A percentile compares a stretch with the other conserved stretches of the same genome.
These are phyloP conservation scores for Lathyrus tuberosus DNA, from an alignment of 306 rosid genomes.

Conservation along the genomic window DNA sequence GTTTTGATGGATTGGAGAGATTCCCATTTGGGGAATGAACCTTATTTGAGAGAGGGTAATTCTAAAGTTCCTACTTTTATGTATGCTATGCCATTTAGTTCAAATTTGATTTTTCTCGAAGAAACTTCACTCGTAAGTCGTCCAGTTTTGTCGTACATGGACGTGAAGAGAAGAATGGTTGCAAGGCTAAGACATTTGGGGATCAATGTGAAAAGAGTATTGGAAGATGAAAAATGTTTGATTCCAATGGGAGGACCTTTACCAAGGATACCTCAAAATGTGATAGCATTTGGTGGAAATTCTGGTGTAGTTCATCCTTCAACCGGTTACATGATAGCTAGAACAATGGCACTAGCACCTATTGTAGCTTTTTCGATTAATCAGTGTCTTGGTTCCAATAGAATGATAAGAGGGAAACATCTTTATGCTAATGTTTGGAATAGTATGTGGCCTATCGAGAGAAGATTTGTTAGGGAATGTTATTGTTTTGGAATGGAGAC, in stretches of 20 bases:
- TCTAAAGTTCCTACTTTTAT: conserved; percentile 71
- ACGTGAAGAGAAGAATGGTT: conserved; percentile 72
- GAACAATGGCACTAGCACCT: conserved; percentile 63
- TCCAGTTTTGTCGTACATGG: conserved; percentile 64
- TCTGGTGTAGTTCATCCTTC: conserved; percentile 89
- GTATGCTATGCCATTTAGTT: conserved; percentile 89
- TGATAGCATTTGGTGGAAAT: conserved; percentile 76
- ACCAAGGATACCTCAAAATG: conserved; percentile 66
- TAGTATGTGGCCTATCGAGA: conserved; percentile 79
- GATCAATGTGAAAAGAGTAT: conserved; percentile 60
- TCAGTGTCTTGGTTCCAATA: conserved; percentile 72
- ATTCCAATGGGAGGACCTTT: conserved; percentile 97
- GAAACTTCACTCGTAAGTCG: conserved; percentile 87
- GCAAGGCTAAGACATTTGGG: conserved; percentile 87
- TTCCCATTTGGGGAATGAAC: conserved; percentile 79
- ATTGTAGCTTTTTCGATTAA: conserved; percentile 58
- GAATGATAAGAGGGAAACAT: conserved; percentile 78
- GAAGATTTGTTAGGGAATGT: conserved; percentile 57
- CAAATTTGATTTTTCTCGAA: conserved; percentile 72
- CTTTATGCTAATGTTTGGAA: conserved; percentile 67
- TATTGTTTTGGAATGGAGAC: conserved; percentile 93
- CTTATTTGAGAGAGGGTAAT: conserved; percentile 57
- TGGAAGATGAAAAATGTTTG: conserved; percentile 88
- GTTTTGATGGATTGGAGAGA: conserved; percentile 63
- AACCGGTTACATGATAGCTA: conserved; percentile 83